phyloP scores from a whole-genome alignment of 1,139 yeast species.

The Hemisphaericaspora xylanilytica region DNA sequence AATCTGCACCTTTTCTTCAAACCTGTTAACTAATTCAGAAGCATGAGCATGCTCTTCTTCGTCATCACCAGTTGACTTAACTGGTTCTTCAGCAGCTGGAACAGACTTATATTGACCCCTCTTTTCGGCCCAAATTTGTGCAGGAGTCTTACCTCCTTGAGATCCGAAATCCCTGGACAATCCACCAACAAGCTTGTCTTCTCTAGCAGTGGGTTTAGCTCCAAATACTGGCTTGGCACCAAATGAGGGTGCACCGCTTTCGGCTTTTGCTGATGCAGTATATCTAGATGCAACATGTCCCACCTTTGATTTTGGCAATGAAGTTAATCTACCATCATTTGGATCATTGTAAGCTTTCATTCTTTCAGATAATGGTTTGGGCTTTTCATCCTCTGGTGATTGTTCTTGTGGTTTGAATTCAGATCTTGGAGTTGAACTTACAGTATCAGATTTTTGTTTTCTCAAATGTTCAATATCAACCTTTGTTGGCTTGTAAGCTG shows the following conservation, averaged over 20 bases:
- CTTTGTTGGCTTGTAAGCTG: constrained; percentile 70
- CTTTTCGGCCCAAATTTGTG: constrained; percentile 94
- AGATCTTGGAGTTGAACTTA: constrained; percentile 40
- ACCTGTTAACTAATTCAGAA: constrained; percentile 20
- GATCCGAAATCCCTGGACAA: constrained; percentile 67
- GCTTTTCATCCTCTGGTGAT: constrained; percentile 26
- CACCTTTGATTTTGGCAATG: constrained; percentile 66
- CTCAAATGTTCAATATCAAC: constrained; percentile 45
- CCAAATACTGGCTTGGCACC: constrained; percentile 54
- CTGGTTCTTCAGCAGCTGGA: constrained; percentile 21
- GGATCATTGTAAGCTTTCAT: constrained; percentile 29
- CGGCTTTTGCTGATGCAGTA: constrained; percentile 19
- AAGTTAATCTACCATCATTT: constrained; percentile 48
- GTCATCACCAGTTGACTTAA: constrained; percentile 7
- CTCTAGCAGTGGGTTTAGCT: constrained; percentile 24
- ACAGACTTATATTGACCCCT: constrained; percentile 61
- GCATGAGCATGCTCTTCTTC: constrained; percentile 9
- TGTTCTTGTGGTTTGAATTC: constrained; percentile 15
- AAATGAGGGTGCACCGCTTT: constrained; percentile 35
- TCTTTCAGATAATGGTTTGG: constrained; percentile 46
- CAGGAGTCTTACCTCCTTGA: constrained; percentile 84
- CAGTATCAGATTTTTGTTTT: constrained; percentile 47
- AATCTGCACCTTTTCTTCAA: constrained; percentile 17
- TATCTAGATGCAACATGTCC: constrained; percentile 53
- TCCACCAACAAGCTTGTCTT: constrained; percentile 59